phyloP scores from a whole-genome alignment of 768 basidiomycete species.

The Polyporus arcularius region DNA sequence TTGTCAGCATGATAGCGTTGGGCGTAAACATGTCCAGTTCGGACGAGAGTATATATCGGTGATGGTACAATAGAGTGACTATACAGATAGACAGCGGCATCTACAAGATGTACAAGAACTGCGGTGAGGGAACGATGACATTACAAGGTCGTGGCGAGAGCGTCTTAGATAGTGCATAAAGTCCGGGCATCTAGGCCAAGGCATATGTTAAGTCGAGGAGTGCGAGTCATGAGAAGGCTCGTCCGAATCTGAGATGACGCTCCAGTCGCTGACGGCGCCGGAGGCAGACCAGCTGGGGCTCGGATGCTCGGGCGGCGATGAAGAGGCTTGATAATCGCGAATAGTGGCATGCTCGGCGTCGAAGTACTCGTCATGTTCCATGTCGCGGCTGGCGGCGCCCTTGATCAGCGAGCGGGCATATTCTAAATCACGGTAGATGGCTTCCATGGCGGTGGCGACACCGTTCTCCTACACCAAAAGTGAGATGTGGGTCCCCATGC shows the following conservation, averaged over 20 bases:
- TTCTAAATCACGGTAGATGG: conserved; percentile 94
- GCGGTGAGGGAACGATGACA: not conserved
- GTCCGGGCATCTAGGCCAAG: conserved; percentile 1
- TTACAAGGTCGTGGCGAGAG: not conserved
- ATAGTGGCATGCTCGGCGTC: conserved; percentile 39
- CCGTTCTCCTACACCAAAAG: conserved; percentile 75
- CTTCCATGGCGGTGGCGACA: conserved; percentile 90
- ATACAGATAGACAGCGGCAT: conserved; percentile 6
- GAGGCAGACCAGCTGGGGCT: conserved; percentile 26
- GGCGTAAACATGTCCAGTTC: not conserved
- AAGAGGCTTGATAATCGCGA: conserved; percentile 27
- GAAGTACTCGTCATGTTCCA: conserved; percentile 22
- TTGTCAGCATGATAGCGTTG: too few species aligned
- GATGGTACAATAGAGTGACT: not conserved
- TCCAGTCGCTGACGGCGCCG: conserved; percentile 76
- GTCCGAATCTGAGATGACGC: conserved; percentile 80
- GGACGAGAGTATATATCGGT: conserved; percentile 3
- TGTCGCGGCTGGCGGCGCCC: conserved; percentile 34
- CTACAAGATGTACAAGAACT: conserved; percentile 1
- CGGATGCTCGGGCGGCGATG: conserved; percentile 16
- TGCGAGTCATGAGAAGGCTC: conserved; percentile 9
- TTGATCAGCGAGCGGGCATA: conserved; percentile 90
- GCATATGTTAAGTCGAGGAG: conserved; percentile 1
- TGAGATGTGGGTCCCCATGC: not conserved
- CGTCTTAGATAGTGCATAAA: conserved; percentile 10